Evolutionary conservation across 1,284 basidiomycete genomes (phyloP), one percentile per base, ranked within the genome.

Genomic region (Stygiomarasmius scandens): DNA sequence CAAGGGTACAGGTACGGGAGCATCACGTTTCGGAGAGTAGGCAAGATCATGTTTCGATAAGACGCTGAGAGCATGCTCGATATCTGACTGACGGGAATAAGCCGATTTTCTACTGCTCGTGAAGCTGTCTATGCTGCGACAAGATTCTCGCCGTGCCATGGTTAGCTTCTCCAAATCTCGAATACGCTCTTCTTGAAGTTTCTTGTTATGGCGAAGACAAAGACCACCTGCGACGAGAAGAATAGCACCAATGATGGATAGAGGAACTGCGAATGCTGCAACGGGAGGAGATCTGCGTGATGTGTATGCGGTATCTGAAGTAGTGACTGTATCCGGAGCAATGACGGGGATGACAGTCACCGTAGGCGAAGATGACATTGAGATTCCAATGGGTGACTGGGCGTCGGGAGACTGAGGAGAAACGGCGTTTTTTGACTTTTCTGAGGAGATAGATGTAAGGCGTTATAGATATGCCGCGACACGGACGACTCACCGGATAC

Each of bases 181-280:
- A 41, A 38, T 52, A 20, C 55, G 51, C 49, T 62, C 58, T 50
- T 57, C 38, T 10, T 46, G 45, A 5, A 67, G 56, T 54, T 64
- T 67, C 16, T 66, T 63, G 25, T 66, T 65, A 43, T 67, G 67
- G 10, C 65, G 65, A 51, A 73, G 48, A 3, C 66, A 66, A 16
- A 80, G 63, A 12, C 65, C 66, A 34, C 65, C 62, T 0, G 77
- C 78, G 24, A 72, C 61, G 20, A 82, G 58, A 34, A 79, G 59
- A 58, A 81, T 73, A 20, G 69, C 69, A 27, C 69, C 70, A 20
- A 79, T 71, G 54, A 78, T 69, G 2, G 77, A 74, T 34, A 82
- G 70, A 1, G 80, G 80, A 20, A 81, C 71, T 14, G 76, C 78
- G 53, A 77, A 72, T 1, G 78, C 77, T 0, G 74, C 77, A 24